Percentiles rank a stretch among this genome's conserved stretches.
These are phyloP conservation scores for Sclerotiophoma versabilis DNA, from an alignment of 2,329 filamentous ascomycete species.

Conservation along the genomic window DNA sequence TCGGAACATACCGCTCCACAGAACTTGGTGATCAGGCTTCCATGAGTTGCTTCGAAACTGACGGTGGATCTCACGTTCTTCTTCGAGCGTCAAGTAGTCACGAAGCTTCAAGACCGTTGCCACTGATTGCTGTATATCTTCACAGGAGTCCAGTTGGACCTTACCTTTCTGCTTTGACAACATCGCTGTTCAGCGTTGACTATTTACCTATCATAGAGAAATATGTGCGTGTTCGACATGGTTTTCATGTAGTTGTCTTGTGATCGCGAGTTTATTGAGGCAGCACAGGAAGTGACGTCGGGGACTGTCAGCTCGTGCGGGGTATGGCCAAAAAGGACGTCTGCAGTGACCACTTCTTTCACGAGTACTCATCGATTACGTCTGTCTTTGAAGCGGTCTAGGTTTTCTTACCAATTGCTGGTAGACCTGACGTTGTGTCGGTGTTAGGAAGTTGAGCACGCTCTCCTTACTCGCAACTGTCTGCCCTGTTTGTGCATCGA, in stretches of 20 bases:
- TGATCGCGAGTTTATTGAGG: background rate
- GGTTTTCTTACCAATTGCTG: too few species aligned
- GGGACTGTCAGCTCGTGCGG: background rate
- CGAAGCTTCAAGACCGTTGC: background rate
- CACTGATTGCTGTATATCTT: background rate
- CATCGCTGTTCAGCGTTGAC: background rate
- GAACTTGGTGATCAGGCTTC: conserved; percentile 27
- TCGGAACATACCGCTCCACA: conserved; percentile 37
- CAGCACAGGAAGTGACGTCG: background rate
- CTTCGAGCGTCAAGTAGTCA: conserved; percentile 22
- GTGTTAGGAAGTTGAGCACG: too few species aligned
- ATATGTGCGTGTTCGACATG: background rate
- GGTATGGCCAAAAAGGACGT: background rate
- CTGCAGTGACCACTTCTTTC: background rate
- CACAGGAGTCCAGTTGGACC: background rate
- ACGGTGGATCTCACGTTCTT: conserved; percentile 23
- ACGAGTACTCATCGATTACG: background rate
- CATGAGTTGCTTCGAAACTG: conserved; percentile 20
- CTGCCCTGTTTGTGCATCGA: too few species aligned
- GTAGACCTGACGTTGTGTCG: too few species aligned
- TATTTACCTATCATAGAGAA: background rate
- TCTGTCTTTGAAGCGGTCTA: too few species aligned
- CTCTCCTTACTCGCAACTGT: too few species aligned
- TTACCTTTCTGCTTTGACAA: background rate
- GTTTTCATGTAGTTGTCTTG: background rate